These are phyloP conservation scores for Hyaloperonospora arabidopsidis DNA, from an alignment of 352 stramenopile genomes.

Conservation along the genomic window DNA sequence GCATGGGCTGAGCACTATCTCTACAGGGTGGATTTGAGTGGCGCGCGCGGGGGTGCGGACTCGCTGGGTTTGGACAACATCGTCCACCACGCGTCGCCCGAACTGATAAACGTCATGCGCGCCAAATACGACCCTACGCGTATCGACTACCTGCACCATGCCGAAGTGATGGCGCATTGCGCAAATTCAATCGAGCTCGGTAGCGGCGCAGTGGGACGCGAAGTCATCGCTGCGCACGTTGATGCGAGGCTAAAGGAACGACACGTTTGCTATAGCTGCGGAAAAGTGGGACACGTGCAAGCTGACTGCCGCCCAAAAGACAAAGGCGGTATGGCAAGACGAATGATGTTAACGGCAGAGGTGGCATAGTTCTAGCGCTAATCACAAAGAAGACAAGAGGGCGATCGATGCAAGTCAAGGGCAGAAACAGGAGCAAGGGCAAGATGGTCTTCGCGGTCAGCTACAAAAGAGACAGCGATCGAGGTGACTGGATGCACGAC, in stretches of 20 bases:
- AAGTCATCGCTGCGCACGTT: not conserved
- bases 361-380: too few relatives aligned
- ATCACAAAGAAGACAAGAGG: too few relatives aligned
- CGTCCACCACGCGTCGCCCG: not conserved
- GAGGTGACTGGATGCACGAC: conserved; percentile 5
- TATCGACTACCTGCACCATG: not conserved
- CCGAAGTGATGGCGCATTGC: not conserved
- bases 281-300: too few relatives aligned
- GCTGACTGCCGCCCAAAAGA: too few relatives aligned
- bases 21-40: not conserved
- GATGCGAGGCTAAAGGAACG: too few relatives aligned
- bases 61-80: not conserved
- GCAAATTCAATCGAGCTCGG: not conserved
- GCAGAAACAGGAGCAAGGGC: not conserved
- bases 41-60: not conserved
- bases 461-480: not conserved
- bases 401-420: not conserved
- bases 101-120: not conserved
- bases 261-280: too few relatives aligned
- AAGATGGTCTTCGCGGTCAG: not conserved
- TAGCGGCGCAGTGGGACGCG: not conserved
- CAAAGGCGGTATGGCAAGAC: too few relatives aligned
- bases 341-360: too few relatives aligned
- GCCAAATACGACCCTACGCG: not conserved
- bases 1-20: not conserved